Evolutionary conservation across 139 green algal species (phyloP).

Genomic region (Volvox africanus): DNA sequence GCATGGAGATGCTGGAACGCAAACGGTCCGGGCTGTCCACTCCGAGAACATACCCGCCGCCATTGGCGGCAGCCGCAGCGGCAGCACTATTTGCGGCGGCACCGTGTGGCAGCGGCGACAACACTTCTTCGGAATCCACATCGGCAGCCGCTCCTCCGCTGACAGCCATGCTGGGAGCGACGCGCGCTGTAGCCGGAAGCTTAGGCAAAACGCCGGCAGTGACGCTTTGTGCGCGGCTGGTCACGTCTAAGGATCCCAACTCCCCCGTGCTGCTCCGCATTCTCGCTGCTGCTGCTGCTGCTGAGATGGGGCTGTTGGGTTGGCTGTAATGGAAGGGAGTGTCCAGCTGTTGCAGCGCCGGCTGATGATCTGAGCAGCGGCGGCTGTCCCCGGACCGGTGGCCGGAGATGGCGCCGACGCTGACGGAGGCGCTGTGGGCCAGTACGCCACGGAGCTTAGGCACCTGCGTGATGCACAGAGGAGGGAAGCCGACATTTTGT

Average conservation of each 20-base stretch:
- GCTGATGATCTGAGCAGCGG: not conserved
- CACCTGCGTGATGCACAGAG: not conserved
- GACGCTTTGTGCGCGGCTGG: not conserved
- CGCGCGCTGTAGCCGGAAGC: not conserved
- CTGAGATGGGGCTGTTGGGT: not conserved
- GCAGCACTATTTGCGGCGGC: too few relatives aligned
- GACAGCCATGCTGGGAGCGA: not conserved
- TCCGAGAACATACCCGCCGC: not conserved
- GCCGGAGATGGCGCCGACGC: not conserved
- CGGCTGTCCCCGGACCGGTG: not conserved
- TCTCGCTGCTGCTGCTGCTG: not conserved
- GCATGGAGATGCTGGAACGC: not conserved
- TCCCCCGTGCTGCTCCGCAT: not conserved
- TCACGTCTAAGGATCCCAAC: not conserved
- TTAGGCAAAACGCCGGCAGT: not conserved
- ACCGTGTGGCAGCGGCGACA: too few relatives aligned
- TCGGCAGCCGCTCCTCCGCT: not conserved
- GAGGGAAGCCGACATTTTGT: too few relatives aligned
- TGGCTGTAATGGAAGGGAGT: not conserved
- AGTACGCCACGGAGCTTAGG: conserved; percentile 11
- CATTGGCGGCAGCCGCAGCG: not conserved
- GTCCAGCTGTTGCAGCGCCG: not conserved
- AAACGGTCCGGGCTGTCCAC: not conserved
- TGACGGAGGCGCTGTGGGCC: not conserved
- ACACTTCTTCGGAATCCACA: not conserved